These are phyloP conservation scores for Paramecium sexaurelia DNA, from an alignment of 73 alveolate genomes.

Conservation along the genomic window DNA sequence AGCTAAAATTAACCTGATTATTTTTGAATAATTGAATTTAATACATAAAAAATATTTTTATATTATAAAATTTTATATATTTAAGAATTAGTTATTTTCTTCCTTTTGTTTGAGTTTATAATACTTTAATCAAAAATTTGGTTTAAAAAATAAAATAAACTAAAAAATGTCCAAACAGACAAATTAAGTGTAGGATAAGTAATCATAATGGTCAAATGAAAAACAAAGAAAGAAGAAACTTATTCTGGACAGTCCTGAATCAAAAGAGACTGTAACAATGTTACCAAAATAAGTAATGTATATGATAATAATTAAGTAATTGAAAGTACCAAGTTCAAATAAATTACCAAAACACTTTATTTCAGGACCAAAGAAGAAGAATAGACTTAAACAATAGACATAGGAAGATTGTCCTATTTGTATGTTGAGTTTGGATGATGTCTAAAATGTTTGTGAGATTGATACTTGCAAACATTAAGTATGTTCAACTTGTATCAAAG, in stretches of 20 bases:
- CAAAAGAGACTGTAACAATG: not conserved
- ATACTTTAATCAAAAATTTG: not conserved
- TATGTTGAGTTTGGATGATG: not conserved
- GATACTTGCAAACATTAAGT: constrained; percentile 32
- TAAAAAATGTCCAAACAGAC: constrained; percentile 3
- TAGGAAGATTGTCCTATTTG: constrained; percentile 23
- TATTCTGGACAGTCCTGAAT: not conserved
- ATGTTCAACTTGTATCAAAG: constrained; percentile 11
- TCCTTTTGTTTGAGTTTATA: not conserved
- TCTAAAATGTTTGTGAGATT: constrained; percentile 2
- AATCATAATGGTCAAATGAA: not conserved
- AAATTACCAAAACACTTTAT: not conserved
- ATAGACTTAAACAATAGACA: not conserved
- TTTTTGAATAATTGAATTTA: too few species aligned
- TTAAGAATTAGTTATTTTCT: not conserved
- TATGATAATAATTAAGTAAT: not conserved
- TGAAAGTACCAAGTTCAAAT: not conserved
- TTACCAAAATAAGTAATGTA: not conserved
- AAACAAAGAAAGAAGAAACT: not conserved
- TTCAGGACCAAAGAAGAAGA: not conserved
- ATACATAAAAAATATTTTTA: too few species aligned
- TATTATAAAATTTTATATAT: too few species aligned
- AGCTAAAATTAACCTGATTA: too few species aligned
- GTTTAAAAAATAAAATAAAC: not conserved
- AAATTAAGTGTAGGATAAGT: not conserved